phyloP scores from a whole-genome alignment of 2,329 filamentous ascomycete species.

The Penicillium paneum region DNA sequence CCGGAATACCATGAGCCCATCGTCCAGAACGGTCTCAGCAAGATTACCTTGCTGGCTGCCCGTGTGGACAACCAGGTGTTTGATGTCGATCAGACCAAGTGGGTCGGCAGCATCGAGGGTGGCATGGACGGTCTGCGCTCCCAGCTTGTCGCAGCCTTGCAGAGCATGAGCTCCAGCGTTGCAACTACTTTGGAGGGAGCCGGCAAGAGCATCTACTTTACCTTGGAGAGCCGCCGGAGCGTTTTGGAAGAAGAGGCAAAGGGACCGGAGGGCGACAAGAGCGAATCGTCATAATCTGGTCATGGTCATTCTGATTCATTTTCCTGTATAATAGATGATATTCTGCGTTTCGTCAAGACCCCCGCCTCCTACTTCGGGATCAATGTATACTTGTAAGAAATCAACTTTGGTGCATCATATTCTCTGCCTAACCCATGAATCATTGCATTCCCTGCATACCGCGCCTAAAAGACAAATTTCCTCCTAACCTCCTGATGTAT shows the following conservation, averaged over 20 bases:
- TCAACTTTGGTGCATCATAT: conserved; percentile 7
- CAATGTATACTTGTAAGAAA: conserved; percentile 24
- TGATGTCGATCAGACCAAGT: conserved; percentile 67
- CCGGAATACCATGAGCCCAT: conserved; percentile 76
- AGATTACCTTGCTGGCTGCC: conserved; percentile 81
- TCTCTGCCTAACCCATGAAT: not conserved
- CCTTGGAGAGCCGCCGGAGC: conserved; percentile 75
- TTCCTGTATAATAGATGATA: conserved; percentile 38
- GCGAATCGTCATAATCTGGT: conserved; percentile 29
- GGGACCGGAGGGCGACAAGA: conserved; percentile 33
- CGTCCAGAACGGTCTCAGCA: conserved; percentile 79
- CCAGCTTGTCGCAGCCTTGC: conserved; percentile 77
- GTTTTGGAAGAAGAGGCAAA: conserved; percentile 73
- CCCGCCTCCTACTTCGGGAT: conserved; percentile 15
- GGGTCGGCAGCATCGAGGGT: conserved; percentile 74
- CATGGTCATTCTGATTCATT: conserved; percentile 17
- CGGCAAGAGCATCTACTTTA: conserved; percentile 78
- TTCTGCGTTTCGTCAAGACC: conserved; percentile 24
- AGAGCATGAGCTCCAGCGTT: conserved; percentile 73
- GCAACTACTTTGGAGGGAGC: conserved; percentile 76
- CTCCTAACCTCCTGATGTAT: not conserved
- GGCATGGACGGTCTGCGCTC: conserved; percentile 76
- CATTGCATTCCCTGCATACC: not conserved
- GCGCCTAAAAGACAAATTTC: not conserved
- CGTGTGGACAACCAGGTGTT: conserved; percentile 82